phyloP scores from a whole-genome alignment of 306 rosid species.

The Crotalaria pallida region DNA sequence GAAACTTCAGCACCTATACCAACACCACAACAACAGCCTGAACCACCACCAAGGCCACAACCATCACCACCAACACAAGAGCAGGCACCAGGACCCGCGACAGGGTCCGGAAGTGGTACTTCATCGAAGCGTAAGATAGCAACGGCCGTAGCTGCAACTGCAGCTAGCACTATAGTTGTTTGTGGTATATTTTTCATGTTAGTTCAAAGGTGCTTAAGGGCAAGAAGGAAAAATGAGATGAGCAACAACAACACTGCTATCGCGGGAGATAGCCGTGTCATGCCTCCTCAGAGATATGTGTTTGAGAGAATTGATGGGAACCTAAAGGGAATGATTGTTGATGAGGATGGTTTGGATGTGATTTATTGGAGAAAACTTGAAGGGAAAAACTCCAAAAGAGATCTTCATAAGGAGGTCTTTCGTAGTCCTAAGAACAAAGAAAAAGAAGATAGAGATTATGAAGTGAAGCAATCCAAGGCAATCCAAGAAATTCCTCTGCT shows the following conservation, averaged over 20 bases:
- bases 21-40: not conserved
- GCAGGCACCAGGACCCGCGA: not conserved
- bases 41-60: not conserved
- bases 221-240: constrained; percentile 27
- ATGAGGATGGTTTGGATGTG: constrained; percentile 91
- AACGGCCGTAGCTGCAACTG: constrained; percentile 60
- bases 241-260: not conserved
- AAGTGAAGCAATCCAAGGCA: constrained; percentile 23
- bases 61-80: not conserved
- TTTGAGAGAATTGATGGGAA: constrained; percentile 44
- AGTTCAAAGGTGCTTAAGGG: constrained; percentile 21
- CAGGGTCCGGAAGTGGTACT: constrained; percentile 8
- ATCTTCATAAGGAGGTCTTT: constrained; percentile 32
- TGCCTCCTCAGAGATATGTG: constrained; percentile 30
- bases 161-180: constrained; percentile 53
- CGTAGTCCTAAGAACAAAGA: not conserved
- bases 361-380: constrained; percentile 82
- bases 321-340: constrained; percentile 65
- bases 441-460: constrained; percentile 9
- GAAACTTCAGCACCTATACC: constrained; percentile 23
- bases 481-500: constrained; percentile 75
- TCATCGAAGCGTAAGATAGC: constrained; percentile 39
- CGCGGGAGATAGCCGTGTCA: constrained; percentile 29
- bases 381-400: constrained; percentile 32
- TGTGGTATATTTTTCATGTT: constrained; percentile 49